Base-by-base conservation (phyloP, 108 stramenopile genomes). In the Stephanodiscus minutulus region DNA sequence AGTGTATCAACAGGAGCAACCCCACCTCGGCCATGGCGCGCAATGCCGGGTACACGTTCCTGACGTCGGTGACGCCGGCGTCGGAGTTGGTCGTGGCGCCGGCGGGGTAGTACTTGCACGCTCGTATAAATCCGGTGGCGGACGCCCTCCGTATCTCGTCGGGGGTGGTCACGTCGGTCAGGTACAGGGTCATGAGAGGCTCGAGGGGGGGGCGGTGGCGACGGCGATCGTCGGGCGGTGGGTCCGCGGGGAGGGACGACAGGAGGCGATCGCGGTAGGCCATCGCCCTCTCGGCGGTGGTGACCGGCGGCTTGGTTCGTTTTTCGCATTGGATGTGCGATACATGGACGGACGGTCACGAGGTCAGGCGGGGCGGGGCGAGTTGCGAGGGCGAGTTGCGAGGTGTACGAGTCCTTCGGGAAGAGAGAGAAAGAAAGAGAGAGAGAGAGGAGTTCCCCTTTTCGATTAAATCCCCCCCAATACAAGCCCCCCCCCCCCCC, bases 11-110 rank as follows among this genome's bases (percentile, higher is more conserved):
- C 13, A 99, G 83, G 29, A 96, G 84, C 97, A 99, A 93, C 35
- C 97, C 95, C 8, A 87, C 64, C 67, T 97, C 87, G 35, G 84
- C 87, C 98, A 99, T 98, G 35, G 68, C 88, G 44, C 88, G 72
- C 48, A 99, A 76, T 24, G 91, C 94, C 7, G 96, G 91, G 72
- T 88, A 88, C 3, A 88, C 65, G 29, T 90, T 92, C 62, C 88
- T 85, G 7, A 98, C 76, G 64, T 98, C 88, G 8, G 95, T 96
- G 12, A 99, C 99, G 9, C 99, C 99, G 13, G 82, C 87, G 65
- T 95, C 96, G 4, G 91, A 93, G 73, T 99, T 98, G 56, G 99
- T 99, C 0, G 99, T 99, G 6, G 99, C 99, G 33, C 99, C 99
- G 17, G 98, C 98, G 5, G 99, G 99, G 80, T 99, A 99, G 57